Evolutionary conservation across 371 early-diverging fungal species (phyloP).

Genomic region (Homolaphlyctis polyrhiza): DNA sequence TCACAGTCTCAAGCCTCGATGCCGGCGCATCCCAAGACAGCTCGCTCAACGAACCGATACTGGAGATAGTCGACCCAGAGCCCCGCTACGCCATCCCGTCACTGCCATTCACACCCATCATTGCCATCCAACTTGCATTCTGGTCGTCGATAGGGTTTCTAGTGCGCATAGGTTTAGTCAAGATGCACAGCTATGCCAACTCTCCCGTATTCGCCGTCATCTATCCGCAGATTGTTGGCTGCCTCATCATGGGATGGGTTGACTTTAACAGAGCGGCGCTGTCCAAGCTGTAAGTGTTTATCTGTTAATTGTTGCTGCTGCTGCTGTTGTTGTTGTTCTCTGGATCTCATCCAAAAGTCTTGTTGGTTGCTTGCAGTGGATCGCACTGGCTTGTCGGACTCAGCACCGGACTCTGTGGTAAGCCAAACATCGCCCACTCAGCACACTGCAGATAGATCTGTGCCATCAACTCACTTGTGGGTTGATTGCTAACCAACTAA

Average conservation of each 20-base stretch:
- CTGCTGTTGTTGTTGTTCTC: not conserved
- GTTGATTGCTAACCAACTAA: too few relatives aligned
- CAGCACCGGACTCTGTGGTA: slow-evolving; percentile 25
- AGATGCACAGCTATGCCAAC: slow-evolving; percentile 13
- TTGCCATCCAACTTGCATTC: slow-evolving; percentile 3
- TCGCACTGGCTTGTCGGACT: slow-evolving; percentile 11
- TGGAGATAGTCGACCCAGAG: too few relatives aligned
- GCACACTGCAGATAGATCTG: too few relatives aligned
- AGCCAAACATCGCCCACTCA: not conserved
- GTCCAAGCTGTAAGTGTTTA: slow-evolving; percentile 3
- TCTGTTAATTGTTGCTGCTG: not conserved
- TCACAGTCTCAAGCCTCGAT: too few relatives aligned
- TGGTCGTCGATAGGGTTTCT: slow-evolving; percentile 16
- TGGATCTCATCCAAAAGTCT: too few relatives aligned
- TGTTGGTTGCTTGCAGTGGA: too few relatives aligned
- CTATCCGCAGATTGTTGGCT: slow-evolving; percentile 23
- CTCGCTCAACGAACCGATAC: too few relatives aligned
- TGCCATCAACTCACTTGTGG: too few relatives aligned
- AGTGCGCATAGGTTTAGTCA: slow-evolving; percentile 15
- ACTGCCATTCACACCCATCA: too few relatives aligned
- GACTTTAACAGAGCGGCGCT: slow-evolving; percentile 8
- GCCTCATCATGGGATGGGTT: slow-evolving; percentile 22
- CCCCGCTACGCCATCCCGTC: too few relatives aligned
- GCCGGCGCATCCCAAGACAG: too few relatives aligned
- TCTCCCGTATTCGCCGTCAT: slow-evolving; percentile 13